Base-by-base conservation (phyloP, 257 asterid species). In the Rhazya stricta region DNA sequence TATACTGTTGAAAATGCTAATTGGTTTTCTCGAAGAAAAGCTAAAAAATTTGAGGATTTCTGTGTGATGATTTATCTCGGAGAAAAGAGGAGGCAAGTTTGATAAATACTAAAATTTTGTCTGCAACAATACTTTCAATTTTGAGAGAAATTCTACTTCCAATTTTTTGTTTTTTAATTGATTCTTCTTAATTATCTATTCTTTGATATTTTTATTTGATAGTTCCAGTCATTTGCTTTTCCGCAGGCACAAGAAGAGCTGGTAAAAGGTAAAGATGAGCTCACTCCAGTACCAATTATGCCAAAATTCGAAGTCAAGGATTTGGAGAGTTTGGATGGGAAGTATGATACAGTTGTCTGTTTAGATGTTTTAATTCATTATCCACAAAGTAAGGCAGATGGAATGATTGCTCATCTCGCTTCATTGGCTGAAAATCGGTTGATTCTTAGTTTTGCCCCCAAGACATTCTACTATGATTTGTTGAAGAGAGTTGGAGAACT, bases 321-420 rank as follows among this genome's bases (percentile, higher is more conserved):
- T 80, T 82, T 95, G 78, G 98, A 95, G 86, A 92, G 98, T 83
- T 80, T 95, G 80, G 75, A 83, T 8, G 99, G 99, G 37, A 92
- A 89, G 83, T 95, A 88, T 71, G 84, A 92, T 83, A 92, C 97
- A 0, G 99, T 94, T 25, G 78, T 95, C 57, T 95, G 99, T 83
- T 80, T 95, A 82, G 98, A 95, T 60, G 98, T 95, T 74, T 72
- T 95, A 84, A 95, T 95, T 74, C 99, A 92, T 84, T 95, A 95
- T 83, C 99, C 99, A 27, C 99, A 95, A 79, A 83, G 76, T 72
- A 92, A 95, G 80, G 98, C 98, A 1, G 98, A 92, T 77, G 98
- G 82, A 9, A 95, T 95, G 98, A 95, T 95, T 69, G 90, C 96
- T 1, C 99, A 92, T 83, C 91, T 95, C 50, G 97, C 99, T 51